Base-by-base conservation (phyloP, 2,329 filamentous ascomycete species). In the Fusarium floridanum region DNA sequence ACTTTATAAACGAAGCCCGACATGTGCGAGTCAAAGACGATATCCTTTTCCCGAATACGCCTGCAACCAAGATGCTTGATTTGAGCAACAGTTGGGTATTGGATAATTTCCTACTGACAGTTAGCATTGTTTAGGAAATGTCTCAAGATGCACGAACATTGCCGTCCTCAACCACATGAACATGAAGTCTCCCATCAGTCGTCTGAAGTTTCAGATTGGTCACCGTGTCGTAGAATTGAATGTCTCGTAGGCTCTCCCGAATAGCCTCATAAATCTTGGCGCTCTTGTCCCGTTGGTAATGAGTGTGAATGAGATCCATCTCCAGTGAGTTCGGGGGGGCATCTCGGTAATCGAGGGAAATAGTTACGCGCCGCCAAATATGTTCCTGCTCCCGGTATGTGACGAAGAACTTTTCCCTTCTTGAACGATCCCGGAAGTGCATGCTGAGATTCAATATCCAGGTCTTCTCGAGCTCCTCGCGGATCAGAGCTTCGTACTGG, bases 401-500 rank as follows among this genome's bases (percentile, higher is more conserved):
- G 73, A 99, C 92, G 82, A 98, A 99, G 86, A 98, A 98, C 82
- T 99, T 99, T 83, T 99, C 97, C 50, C 96, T 90, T 77, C 94
- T 94, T 14, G 95, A 97, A 78, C 93, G 92, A 84, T 99, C 97
- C 68, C 95, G 91, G 82, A 98, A 99, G 82, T 98, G 95, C 97
- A 99, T 98, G 83, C 95, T 98, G 70, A 98, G 88, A 80, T 99
- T 99, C 76, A 99, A 87, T 70, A 99, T 98, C 97, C 97, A 99
- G 79, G 90, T 92, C 70, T 88, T 90, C 79, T 98, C 95, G 65
- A 98, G 88, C 82, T 98, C 96, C 72, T 94, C 91, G 74, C 93
- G 91, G 74, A 98, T 89, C 77, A 90, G 86, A 62, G 87, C 85
- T 63, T 93, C 90, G 78, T 93, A 89, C 68, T 88, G 84, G 4